Conservation (phyloP, 116 monocot species). For the Cymodocea nodosa region DNA sequence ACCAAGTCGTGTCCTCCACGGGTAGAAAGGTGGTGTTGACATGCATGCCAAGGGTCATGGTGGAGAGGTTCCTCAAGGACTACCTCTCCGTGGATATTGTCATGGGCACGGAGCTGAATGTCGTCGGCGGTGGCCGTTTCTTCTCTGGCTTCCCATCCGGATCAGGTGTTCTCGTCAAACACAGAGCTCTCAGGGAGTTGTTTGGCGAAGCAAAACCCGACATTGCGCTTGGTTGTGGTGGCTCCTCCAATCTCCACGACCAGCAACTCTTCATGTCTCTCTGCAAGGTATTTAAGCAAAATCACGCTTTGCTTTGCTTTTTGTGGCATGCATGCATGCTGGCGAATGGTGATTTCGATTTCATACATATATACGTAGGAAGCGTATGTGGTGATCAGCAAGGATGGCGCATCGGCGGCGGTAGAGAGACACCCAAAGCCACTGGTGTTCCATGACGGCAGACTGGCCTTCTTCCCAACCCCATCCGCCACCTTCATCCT, state of each 20-base stretch:
- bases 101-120: conserved; percentile 44
- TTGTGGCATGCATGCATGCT: background rate
- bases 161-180: conserved; percentile 1
- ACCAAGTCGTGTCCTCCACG: conserved; percentile 19
- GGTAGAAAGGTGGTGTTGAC: conserved; percentile 39
- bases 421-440: conserved; percentile 58
- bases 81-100: conserved; percentile 56
- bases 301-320: too few relatives aligned
- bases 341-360: background rate
- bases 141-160: conserved; percentile 38
- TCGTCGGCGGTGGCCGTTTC: conserved; percentile 22
- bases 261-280: conserved; percentile 29
- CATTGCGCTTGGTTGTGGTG: conserved; percentile 12
- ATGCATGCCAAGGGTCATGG: conserved; percentile 64
- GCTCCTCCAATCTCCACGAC: conserved; percentile 13
- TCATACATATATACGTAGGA: conserved; percentile 11
- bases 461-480: conserved; percentile 28
- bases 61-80: conserved; percentile 49
- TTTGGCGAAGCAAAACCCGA: conserved; percentile 1
- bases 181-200: background rate
- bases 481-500: conserved; percentile 18
- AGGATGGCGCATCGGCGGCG: conserved; percentile 5
- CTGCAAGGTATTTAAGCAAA: conserved; percentile 60
- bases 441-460: conserved; percentile 49
- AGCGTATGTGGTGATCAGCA: conserved; percentile 13